Percentiles rank a stretch among this genome's conserved stretches.
phyloP scores from a whole-genome alignment of 768 basidiomycete genomes.

The Lyophyllum decastes region DNA sequence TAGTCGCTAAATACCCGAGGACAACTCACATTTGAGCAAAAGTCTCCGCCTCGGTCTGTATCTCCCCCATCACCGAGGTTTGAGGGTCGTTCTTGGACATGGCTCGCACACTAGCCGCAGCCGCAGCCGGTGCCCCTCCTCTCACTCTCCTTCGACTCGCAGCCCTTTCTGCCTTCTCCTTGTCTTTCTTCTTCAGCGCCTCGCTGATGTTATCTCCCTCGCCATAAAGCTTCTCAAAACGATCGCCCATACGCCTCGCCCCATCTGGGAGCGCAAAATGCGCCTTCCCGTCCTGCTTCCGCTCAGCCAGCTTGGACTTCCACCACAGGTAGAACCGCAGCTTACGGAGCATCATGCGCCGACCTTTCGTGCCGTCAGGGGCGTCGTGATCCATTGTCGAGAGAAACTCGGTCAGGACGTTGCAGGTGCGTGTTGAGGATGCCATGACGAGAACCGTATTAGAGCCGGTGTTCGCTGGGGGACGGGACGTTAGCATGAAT shows the following conservation, averaged over 20 bases:
- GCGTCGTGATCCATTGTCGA: slow-evolving; percentile 59
- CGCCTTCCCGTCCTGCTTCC: slow-evolving; percentile 35
- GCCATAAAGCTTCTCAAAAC: slow-evolving; percentile 25
- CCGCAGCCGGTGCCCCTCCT: slow-evolving; percentile 60
- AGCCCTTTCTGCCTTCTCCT: slow-evolving; percentile 55
- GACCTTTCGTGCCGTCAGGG: slow-evolving; percentile 63
- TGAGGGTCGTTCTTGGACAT: slow-evolving; percentile 17
- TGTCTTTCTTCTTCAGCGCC: slow-evolving; percentile 78
- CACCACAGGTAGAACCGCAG: slow-evolving; percentile 77
- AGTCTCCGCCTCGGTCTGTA: slow-evolving; percentile 48
- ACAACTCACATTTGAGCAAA: slow-evolving; percentile 61
- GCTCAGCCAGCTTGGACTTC: slow-evolving; percentile 59
- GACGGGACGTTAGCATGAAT: not conserved
- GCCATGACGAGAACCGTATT: slow-evolving; percentile 90
- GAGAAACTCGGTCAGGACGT: slow-evolving; percentile 79
- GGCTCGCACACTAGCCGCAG: slow-evolving; percentile 15
- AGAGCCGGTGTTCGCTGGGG: slow-evolving; percentile 47
- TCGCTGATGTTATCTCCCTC: slow-evolving; percentile 55
- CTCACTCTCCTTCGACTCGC: slow-evolving; percentile 73
- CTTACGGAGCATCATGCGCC: slow-evolving; percentile 77
- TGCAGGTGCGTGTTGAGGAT: slow-evolving; percentile 73
- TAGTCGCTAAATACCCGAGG: not conserved
- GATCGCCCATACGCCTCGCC: slow-evolving; percentile 19
- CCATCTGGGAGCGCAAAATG: slow-evolving; percentile 26
- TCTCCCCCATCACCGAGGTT: slow-evolving; percentile 30